A percentile compares a stretch with the other conserved stretches of the same genome.
Conservation (phyloP, 2,329 filamentous ascomycete species). For the Trichophyton mentagrophytes region DNA sequence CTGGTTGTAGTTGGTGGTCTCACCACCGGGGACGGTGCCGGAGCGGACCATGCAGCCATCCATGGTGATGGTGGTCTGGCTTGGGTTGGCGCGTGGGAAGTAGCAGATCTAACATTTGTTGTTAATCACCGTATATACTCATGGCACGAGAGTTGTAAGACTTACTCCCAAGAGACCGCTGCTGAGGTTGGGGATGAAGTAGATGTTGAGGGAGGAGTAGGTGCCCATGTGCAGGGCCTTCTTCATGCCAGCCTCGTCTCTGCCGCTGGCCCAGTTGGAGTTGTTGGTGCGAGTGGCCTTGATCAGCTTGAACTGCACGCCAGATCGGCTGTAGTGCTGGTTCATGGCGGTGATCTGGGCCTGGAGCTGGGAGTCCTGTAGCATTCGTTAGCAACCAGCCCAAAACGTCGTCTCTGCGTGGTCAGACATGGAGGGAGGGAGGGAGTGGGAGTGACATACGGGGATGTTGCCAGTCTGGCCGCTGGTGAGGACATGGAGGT, state of each 20-base stretch:
- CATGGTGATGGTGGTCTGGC: constrained; percentile 14
- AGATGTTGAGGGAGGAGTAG: constrained; percentile 20
- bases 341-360: constrained; percentile 14
- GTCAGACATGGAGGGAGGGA: not conserved
- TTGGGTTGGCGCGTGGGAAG: constrained; percentile 12
- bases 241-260: constrained; percentile 11
- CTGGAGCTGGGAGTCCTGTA: constrained; percentile 9
- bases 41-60: constrained; percentile 17
- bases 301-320: constrained; percentile 11
- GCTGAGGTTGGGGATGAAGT: constrained; percentile 14
- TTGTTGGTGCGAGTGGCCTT: constrained; percentile 11
- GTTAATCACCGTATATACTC: not conserved
- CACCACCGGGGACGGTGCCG: constrained; percentile 17
- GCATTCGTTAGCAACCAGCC: not conserved
- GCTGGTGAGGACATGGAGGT: constrained; percentile 35
- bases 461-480: constrained; percentile 28
- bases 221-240: constrained; percentile 15
- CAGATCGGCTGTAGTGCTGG: constrained; percentile 9
- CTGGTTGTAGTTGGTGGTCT: constrained; percentile 12
- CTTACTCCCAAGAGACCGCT: constrained; percentile 5
- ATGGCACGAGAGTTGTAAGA: not conserved
- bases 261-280: constrained; percentile 11
- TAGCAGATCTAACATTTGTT: constrained; percentile 7
- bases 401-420: no score
- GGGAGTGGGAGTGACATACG: constrained; percentile 6